Conservation (phyloP, 2,329 filamentous ascomycete genomes). For the Neonectria magnoliae region DNA sequence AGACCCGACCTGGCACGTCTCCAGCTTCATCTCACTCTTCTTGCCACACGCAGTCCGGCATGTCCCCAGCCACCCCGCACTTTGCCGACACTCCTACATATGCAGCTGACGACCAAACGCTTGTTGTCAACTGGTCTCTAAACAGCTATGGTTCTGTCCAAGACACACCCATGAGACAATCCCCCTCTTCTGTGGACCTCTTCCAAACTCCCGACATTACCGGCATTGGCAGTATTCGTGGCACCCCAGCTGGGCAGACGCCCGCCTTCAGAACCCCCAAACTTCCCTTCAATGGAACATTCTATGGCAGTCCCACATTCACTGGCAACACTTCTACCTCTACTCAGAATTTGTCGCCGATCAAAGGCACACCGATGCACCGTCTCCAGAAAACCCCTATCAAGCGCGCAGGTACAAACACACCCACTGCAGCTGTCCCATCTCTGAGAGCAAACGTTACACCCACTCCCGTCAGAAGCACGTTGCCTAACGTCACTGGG, state of each 20-base stretch:
- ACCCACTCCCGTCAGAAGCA: not conserved
- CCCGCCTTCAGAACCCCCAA: conserved; percentile 6
- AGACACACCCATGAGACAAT: conserved; percentile 2
- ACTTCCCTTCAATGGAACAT: not conserved
- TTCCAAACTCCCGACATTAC: conserved; percentile 7
- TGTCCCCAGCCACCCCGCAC: not conserved
- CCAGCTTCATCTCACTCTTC: not conserved
- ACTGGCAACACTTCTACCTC: conserved; percentile 3
- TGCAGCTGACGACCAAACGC: not conserved
- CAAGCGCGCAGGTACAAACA: not conserved
- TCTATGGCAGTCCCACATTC: not conserved
- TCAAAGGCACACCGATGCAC: not conserved
- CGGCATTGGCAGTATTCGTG: not conserved
- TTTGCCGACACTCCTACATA: not conserved
- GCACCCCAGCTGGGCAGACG: not conserved
- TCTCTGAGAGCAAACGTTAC: not conserved
- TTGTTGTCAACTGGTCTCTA: not conserved
- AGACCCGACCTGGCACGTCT: not conserved
- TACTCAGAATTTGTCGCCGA: conserved; percentile 10
- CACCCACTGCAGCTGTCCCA: not conserved
- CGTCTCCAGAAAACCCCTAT: conserved; percentile 4
- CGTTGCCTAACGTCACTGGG: not conserved
- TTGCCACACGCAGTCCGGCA: not conserved
- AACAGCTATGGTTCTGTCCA: not conserved
- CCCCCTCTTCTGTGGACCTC: not conserved